phyloP scores from a whole-genome alignment of 345 rosid species.

The Salix suchowensis region DNA sequence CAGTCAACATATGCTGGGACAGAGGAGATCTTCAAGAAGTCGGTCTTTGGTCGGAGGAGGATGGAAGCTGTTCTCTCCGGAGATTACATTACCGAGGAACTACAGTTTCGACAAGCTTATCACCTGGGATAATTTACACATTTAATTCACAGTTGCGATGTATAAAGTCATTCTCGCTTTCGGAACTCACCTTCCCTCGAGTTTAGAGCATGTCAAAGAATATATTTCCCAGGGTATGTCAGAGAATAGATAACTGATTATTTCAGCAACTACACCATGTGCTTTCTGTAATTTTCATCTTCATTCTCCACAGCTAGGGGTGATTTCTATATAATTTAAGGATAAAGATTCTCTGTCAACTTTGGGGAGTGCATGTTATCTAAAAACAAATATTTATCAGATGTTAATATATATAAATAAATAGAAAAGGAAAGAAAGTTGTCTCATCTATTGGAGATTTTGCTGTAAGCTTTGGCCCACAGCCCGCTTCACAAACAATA shows the following conservation, averaged over 20 bases:
- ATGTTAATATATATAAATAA: neutral
- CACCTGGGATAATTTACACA: constrained; percentile 39
- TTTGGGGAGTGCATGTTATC: no score
- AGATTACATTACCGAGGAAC: constrained; percentile 54
- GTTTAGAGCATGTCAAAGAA: neutral
- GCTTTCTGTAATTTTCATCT: no score
- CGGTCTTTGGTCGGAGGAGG: constrained; percentile 37
- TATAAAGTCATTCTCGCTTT: constrained; percentile 18
- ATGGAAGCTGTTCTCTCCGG: constrained; percentile 22
- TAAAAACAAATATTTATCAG: no score
- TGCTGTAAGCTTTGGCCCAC: neutral
- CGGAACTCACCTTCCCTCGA: neutral
- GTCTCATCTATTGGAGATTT: neutral
- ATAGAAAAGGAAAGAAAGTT: neutral
- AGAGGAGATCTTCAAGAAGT: constrained; percentile 69
- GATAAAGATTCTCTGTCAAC: no score
- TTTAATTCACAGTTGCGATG: constrained; percentile 49
- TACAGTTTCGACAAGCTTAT: constrained; percentile 30
- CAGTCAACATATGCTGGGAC: constrained; percentile 61
- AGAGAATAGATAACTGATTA: no score
- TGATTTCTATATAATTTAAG: no score
- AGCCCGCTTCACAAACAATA: neutral
- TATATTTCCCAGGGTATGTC: no score
- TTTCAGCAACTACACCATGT: no score
- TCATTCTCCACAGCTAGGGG: no score